A percentile compares a stretch with the other conserved stretches of the same genome.
phyloP scores from a whole-genome alignment of 2,329 filamentous ascomycete species.

The Sphaerulina vaccinii region DNA sequence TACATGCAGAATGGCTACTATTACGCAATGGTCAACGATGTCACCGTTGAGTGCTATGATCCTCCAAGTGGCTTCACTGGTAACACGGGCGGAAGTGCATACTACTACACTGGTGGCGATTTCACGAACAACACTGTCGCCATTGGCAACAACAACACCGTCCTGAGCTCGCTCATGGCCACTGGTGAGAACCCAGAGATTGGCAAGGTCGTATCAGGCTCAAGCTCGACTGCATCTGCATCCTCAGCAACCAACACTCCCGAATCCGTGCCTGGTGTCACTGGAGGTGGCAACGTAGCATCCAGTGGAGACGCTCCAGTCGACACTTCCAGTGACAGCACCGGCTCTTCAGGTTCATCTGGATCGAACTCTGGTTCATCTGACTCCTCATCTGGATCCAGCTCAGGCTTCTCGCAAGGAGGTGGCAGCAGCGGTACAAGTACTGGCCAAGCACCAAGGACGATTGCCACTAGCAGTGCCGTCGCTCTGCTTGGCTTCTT shows the following conservation, averaged over 20 bases:
- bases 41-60: conserved; percentile 84
- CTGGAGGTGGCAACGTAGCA: conserved; percentile 39
- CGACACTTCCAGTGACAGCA: conserved; percentile 33
- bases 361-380: conserved; percentile 19
- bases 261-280: conserved; percentile 57
- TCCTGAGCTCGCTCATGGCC: conserved; percentile 76
- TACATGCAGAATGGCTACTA: conserved; percentile 91
- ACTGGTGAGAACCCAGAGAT: conserved; percentile 70
- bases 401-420: conserved; percentile 31
- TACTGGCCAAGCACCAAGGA: conserved; percentile 30
- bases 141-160: conserved; percentile 70
- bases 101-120: conserved; percentile 66
- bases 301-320: conserved; percentile 17
- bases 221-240: conserved; percentile 34
- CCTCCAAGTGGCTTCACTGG: conserved; percentile 68
- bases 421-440: conserved; percentile 27
- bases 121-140: conserved; percentile 75
- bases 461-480: conserved; percentile 37
- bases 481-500: conserved; percentile 41
- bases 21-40: conserved; percentile 73
- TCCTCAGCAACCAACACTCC: conserved; percentile 32
- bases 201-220: conserved; percentile 36
- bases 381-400: conserved; percentile 13
- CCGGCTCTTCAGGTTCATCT: conserved; percentile 20
- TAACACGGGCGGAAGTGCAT: conserved; percentile 59